Evolutionary conservation across 805 yeast genomes (phyloP).

Genomic region (Saccharomycopsis babjevae): DNA sequence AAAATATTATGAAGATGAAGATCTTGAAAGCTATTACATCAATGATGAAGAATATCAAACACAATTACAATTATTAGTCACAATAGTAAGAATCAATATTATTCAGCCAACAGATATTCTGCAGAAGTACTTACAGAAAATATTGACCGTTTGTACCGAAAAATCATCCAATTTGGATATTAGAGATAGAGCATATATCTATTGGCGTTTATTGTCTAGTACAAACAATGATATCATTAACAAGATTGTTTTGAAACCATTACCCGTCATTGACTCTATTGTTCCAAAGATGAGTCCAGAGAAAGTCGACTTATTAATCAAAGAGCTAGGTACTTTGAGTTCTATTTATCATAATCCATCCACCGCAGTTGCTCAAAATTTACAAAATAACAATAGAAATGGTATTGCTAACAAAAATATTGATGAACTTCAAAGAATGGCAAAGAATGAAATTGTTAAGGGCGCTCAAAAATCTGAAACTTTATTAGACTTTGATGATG

Average conservation of each 20-base stretch:
- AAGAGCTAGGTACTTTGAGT: slow-evolving; percentile 75
- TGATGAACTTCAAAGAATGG: slow-evolving; percentile 69
- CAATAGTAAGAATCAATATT: slow-evolving; percentile 49
- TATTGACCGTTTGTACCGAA: slow-evolving; percentile 53
- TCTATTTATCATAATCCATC: slow-evolving; percentile 87
- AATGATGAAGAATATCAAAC: slow-evolving; percentile 51
- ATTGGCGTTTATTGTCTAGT: slow-evolving; percentile 66
- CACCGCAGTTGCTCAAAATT: slow-evolving; percentile 37
- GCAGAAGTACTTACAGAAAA: slow-evolving; percentile 41
- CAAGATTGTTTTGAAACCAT: slow-evolving; percentile 45
- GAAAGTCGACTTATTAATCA: slow-evolving; percentile 54
- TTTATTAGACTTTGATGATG: slow-evolving; percentile 77
- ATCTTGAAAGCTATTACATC: slow-evolving; percentile 21
- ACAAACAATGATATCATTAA: slow-evolving; percentile 33
- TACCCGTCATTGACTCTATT: slow-evolving; percentile 66
- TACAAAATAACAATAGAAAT: slow-evolving; percentile 27
- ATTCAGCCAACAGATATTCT: slow-evolving; percentile 25
- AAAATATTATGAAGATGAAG: slow-evolving; percentile 10
- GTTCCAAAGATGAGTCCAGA: slow-evolving; percentile 62
- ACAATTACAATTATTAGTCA: slow-evolving; percentile 49
- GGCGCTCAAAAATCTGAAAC: slow-evolving; percentile 61
- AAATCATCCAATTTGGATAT: slow-evolving; percentile 65
- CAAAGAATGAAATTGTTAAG: slow-evolving; percentile 62
- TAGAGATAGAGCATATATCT: slow-evolving; percentile 68
- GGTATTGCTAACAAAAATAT: slow-evolving; percentile 42